A percentile compares a stretch with the other conserved stretches of the same genome.
These are phyloP conservation scores for Isabelozyma heimii DNA, from an alignment of 805 yeast species.

Conservation along the genomic window DNA sequence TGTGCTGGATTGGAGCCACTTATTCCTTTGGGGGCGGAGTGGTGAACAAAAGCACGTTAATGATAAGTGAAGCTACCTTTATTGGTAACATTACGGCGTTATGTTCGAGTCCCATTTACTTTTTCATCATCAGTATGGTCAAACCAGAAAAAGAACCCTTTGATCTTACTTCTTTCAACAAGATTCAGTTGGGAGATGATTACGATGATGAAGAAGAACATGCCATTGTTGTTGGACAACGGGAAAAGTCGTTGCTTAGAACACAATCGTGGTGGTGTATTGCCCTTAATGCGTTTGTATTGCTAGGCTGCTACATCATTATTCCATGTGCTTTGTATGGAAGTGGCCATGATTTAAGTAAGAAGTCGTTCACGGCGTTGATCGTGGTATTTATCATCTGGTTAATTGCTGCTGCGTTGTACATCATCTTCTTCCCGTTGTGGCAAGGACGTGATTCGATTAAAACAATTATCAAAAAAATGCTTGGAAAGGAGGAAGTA, in stretches of 20 bases:
- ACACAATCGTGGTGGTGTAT: constrained; percentile 19
- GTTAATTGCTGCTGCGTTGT: constrained; percentile 30
- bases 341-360: constrained; percentile 28
- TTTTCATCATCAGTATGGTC: constrained; percentile 15
- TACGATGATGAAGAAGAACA: constrained; percentile 26
- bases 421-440: constrained; percentile 35
- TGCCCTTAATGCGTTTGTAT: constrained; percentile 16
- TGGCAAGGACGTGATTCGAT: constrained; percentile 20
- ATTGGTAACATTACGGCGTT: constrained; percentile 26
- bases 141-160: constrained; percentile 14
- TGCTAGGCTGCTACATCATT: constrained; percentile 19
- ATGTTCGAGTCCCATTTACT: constrained; percentile 21
- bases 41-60: constrained; percentile 20
- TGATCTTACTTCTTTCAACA: constrained; percentile 17
- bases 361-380: constrained; percentile 32
- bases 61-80: constrained; percentile 15
- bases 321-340: constrained; percentile 32
- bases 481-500: neutral
- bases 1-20: constrained; percentile 30
- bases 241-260: constrained; percentile 15
- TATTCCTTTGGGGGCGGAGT: constrained; percentile 16
- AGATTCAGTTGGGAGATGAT: constrained; percentile 24
- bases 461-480: no score
- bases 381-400: constrained; percentile 37
- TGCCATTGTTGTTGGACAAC: constrained; percentile 16